A percentile compares a stretch with the other conserved stretches of the same genome.
phyloP scores from a whole-genome alignment of 352 stramenopile species.

The Phytophthora sojae region DNA sequence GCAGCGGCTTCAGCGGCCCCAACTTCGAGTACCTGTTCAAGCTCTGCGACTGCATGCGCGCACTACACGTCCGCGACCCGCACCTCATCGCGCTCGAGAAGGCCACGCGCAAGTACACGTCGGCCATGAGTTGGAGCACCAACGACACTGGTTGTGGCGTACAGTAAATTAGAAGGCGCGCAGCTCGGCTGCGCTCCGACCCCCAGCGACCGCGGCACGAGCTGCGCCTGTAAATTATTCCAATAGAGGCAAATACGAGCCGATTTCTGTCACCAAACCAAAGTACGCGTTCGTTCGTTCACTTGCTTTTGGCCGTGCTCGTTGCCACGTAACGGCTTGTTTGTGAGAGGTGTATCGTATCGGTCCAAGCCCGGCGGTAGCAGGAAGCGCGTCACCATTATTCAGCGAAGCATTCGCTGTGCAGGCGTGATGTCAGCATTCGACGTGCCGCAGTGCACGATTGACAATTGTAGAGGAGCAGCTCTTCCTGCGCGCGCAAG shows the following conservation, averaged over 20 bases:
- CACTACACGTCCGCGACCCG: slow-evolving; percentile 75
- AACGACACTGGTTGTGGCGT: slow-evolving; percentile 52
- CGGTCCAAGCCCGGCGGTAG: background rate
- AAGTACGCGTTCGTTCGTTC: background rate
- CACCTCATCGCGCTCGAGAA: slow-evolving; percentile 79
- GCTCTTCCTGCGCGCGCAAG: slow-evolving; percentile 36
- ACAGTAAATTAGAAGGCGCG: slow-evolving; percentile 52
- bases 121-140: slow-evolving; percentile 51
- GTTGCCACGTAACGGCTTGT: background rate
- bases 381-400: slow-evolving; percentile 2
- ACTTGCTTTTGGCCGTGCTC: background rate
- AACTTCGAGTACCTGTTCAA: slow-evolving; percentile 90
- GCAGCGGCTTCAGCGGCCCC: slow-evolving; percentile 71
- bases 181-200: slow-evolving; percentile 12
- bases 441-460: slow-evolving; percentile 6
- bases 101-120: slow-evolving; percentile 68
- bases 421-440: slow-evolving; percentile 9
- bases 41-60: slow-evolving; percentile 83
- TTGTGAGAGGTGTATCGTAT: too few relatives aligned
- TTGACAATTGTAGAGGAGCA: slow-evolving; percentile 49
- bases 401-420: slow-evolving; percentile 1
- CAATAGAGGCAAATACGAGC: slow-evolving; percentile 45
- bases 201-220: slow-evolving; percentile 16
- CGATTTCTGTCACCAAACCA: slow-evolving; percentile 27
- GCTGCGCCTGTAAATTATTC: slow-evolving; percentile 51